Evolutionary conservation across 306 rosid genomes (phyloP).

Genomic region (Phaseolus lunatus): DNA sequence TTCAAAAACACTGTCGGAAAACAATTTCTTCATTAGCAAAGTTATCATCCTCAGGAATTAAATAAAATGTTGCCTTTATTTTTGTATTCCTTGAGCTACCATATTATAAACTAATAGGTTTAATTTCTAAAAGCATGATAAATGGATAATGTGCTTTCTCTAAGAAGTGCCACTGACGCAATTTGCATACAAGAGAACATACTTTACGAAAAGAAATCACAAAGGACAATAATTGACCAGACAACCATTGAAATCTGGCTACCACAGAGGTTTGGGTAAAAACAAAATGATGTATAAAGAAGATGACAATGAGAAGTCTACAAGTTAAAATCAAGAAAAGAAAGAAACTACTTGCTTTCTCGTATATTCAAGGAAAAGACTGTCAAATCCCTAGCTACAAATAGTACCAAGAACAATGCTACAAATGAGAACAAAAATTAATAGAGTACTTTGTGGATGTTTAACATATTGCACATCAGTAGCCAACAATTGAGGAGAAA

Average conservation of each 20-base stretch:
- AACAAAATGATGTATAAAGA: background rate
- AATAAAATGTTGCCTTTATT: background rate
- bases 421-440: slow-evolving; percentile 12
- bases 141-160: background rate
- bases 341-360: slow-evolving; percentile 15
- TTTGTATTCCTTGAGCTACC: slow-evolving; percentile 3
- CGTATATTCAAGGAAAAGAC: background rate
- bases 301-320: slow-evolving; percentile 2
- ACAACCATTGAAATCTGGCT: background rate
- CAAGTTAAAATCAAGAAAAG: slow-evolving; percentile 5
- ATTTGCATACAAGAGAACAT: background rate
- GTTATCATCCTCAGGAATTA: background rate
- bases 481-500: slow-evolving; percentile 12
- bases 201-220: background rate
- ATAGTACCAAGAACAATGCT: slow-evolving; percentile 13
- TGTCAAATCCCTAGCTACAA: slow-evolving; percentile 12
- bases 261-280: background rate
- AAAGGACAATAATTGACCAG: background rate
- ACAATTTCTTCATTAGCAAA: background rate
- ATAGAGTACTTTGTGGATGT: slow-evolving; percentile 2
- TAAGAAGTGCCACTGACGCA: background rate
- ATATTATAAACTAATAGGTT: background rate
- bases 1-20: background rate
- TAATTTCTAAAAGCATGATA: slow-evolving; percentile 2
- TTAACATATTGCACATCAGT: background rate